Conservation (phyloP, 2,329 filamentous ascomycete species). For the Colletotrichum eremochloae region DNA sequence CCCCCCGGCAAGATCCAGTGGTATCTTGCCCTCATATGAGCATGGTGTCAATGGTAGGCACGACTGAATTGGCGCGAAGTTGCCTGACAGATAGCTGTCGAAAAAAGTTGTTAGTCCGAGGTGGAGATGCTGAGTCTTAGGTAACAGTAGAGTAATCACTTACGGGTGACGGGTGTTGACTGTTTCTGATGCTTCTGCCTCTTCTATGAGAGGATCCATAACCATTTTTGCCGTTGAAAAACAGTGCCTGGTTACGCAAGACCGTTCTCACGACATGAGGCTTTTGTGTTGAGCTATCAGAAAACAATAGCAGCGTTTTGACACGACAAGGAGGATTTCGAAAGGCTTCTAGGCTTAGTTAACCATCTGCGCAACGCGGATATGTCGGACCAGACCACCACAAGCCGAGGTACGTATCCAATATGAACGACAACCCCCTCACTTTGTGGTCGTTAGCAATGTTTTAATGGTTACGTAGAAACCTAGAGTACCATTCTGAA, state of each 20-base stretch:
- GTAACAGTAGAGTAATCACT: neutral
- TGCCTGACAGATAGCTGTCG: slow-evolving; percentile 69
- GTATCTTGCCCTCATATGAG: slow-evolving; percentile 68
- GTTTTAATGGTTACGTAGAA: slow-evolving; percentile 16
- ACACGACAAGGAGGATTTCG: too few relatives aligned
- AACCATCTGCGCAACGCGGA: neutral
- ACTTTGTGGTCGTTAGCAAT: neutral
- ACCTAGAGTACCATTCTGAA: neutral
- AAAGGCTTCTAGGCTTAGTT: slow-evolving; percentile 11
- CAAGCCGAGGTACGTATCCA: slow-evolving; percentile 3
- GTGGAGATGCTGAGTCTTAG: neutral
- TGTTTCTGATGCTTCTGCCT: neutral
- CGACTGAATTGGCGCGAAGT: slow-evolving; percentile 75
- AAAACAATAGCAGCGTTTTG: neutral
- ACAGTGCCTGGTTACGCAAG: neutral
- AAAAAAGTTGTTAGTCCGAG: neutral
- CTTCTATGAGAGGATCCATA: neutral
- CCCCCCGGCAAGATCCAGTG: slow-evolving; percentile 74
- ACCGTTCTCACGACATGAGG: slow-evolving; percentile 10
- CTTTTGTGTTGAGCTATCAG: neutral
- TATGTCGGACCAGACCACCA: neutral
- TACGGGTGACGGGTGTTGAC: slow-evolving; percentile 28
- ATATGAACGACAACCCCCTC: neutral
- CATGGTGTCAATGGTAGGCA: slow-evolving; percentile 70
- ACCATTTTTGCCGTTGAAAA: neutral